Evolutionary conservation across 2,329 filamentous ascomycete genomes (phyloP).

Genomic region (Calonectria pseudoreteaudii): DNA sequence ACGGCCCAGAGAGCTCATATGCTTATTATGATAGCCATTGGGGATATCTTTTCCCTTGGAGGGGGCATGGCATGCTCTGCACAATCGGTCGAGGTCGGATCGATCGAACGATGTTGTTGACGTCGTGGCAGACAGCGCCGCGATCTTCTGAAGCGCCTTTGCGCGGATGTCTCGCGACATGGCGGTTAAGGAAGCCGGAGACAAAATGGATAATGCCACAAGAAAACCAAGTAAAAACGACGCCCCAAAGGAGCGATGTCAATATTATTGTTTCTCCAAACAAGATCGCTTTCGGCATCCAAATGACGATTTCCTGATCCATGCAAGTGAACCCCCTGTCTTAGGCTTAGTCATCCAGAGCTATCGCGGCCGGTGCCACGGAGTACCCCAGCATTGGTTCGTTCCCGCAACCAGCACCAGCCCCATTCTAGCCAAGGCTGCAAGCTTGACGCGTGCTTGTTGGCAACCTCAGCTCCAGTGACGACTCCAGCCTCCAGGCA

Average conservation of each 20-base stretch:
- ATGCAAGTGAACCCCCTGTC: slow-evolving; percentile 40
- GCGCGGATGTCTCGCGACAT: slow-evolving; percentile 71
- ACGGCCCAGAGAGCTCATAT: slow-evolving; percentile 58
- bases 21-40: slow-evolving; percentile 61
- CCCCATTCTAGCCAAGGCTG: slow-evolving; percentile 58
- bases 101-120: slow-evolving; percentile 67
- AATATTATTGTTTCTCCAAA: slow-evolving; percentile 30
- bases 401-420: slow-evolving; percentile 6
- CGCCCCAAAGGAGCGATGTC: slow-evolving; percentile 26
- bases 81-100: slow-evolving; percentile 73
- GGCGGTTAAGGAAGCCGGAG: slow-evolving; percentile 24
- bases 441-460: slow-evolving; percentile 59
- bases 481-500: slow-evolving; percentile 35
- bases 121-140: slow-evolving; percentile 69
- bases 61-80: slow-evolving; percentile 66
- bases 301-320: slow-evolving; percentile 37
- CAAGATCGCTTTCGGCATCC: slow-evolving; percentile 19
- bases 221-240: slow-evolving; percentile 13
- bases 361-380: slow-evolving; percentile 45
- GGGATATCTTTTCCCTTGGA: slow-evolving; percentile 55
- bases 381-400: slow-evolving; percentile 1
- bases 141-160: slow-evolving; percentile 74
- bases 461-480: slow-evolving; percentile 45
- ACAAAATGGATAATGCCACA: slow-evolving; percentile 2
- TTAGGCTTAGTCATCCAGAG: slow-evolving; percentile 55